Evolutionary conservation across 2,329 filamentous ascomycete species (phyloP).

Genomic region (Fusarium foetens): DNA sequence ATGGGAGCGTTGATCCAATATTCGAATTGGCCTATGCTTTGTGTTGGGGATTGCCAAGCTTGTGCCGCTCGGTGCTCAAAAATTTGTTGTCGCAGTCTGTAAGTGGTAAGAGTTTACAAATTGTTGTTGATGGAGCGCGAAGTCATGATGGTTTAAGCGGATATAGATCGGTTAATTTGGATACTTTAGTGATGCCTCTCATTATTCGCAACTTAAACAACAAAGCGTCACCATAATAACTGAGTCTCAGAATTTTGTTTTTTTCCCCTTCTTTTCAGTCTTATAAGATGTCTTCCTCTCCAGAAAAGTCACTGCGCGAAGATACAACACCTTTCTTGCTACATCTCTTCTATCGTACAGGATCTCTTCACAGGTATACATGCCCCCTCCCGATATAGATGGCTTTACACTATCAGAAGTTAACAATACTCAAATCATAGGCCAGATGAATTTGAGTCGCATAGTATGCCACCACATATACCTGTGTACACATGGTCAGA

Average conservation of each 20-base stretch:
- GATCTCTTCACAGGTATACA: conserved; percentile 74
- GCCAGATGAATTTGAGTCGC: conserved; percentile 74
- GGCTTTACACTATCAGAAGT: neutral
- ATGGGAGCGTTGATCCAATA: neutral
- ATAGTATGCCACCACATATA: conserved; percentile 71
- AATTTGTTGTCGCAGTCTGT: conserved; percentile 23
- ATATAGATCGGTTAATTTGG: conserved; percentile 40
- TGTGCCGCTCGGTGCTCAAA: neutral
- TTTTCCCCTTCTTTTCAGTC: neutral
- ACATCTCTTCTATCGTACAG: conserved; percentile 83
- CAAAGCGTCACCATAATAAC: neutral
- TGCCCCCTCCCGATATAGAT: neutral
- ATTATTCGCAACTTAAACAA: neutral
- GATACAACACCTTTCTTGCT: conserved; percentile 85
- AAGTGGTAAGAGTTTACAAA: neutral
- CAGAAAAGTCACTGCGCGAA: conserved; percentile 67
- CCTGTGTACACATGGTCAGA: conserved; percentile 88
- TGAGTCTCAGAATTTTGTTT: neutral
- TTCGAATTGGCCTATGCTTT: neutral
- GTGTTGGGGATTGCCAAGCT: neutral
- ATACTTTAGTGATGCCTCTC: conserved; percentile 8
- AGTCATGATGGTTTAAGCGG: conserved; percentile 37
- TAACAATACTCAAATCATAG: conserved; percentile 53
- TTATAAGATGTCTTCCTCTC: conserved; percentile 28
- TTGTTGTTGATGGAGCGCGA: neutral